Conservation (phyloP, 768 basidiomycete species). For the Galerina sulciceps region DNA sequence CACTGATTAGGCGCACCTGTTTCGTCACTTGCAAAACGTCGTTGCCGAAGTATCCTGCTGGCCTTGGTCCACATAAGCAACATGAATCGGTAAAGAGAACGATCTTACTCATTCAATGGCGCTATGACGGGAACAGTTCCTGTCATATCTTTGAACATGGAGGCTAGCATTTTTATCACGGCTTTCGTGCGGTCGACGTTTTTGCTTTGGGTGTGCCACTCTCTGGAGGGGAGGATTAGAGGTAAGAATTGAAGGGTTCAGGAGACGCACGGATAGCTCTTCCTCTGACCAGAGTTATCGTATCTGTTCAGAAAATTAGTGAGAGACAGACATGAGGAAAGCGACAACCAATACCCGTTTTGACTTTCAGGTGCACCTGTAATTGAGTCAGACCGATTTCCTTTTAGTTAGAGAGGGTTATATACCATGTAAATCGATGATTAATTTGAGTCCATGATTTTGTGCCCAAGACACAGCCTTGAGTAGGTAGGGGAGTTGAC, state of each 20-base stretch:
- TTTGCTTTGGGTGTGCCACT: slow-evolving; percentile 69
- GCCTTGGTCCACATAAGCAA: slow-evolving; percentile 40
- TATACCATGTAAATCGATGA: slow-evolving; percentile 72
- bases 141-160: slow-evolving; percentile 54
- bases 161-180: slow-evolving; percentile 65
- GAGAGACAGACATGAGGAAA: background rate
- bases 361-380: slow-evolving; percentile 78
- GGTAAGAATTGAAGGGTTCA: background rate
- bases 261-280: slow-evolving; percentile 48
- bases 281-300: slow-evolving; percentile 78
- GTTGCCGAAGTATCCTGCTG: slow-evolving; percentile 63
- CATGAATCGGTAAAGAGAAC: background rate
- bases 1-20: slow-evolving; percentile 37
- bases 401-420: background rate
- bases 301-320: slow-evolving; percentile 47
- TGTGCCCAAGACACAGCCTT: slow-evolving; percentile 72
- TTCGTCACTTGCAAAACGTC: slow-evolving; percentile 50
- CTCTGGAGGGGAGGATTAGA: slow-evolving; percentile 23
- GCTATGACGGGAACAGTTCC: slow-evolving; percentile 68
- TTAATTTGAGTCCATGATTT: slow-evolving; percentile 72
- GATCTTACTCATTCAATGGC: slow-evolving; percentile 66
- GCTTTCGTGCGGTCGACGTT: slow-evolving; percentile 69
- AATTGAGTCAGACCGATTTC: background rate
- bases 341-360: slow-evolving; percentile 57
- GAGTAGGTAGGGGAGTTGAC: slow-evolving; percentile 69